phyloP scores from a whole-genome alignment of 768 basidiomycete species.

The Boletus patriciae region DNA sequence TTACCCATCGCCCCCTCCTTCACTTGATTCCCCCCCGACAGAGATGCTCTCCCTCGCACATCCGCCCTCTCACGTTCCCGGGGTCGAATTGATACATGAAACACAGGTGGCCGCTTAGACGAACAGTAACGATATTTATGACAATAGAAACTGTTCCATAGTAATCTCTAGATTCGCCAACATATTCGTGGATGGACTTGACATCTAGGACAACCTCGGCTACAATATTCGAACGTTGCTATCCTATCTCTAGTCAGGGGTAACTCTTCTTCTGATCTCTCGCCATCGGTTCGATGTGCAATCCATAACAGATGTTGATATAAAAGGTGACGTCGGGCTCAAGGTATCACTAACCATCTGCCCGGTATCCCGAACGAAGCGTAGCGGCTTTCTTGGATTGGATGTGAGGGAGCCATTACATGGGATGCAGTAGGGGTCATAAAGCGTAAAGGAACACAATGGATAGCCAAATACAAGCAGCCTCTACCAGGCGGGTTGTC shows the following conservation, averaged over 20 bases:
- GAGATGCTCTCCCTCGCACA: conserved; percentile 17
- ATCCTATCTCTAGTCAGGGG: no score
- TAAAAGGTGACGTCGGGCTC: not conserved
- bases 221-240: not conserved
- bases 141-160: conserved; percentile 7
- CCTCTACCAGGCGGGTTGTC: not conserved
- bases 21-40: conserved; percentile 26
- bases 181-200: not conserved
- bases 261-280: not conserved
- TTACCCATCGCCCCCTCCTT: conserved; percentile 52
- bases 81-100: conserved; percentile 9
- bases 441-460: conserved; percentile 10
- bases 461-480: conserved; percentile 13
- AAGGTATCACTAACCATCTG: no score
- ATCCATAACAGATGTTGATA: not conserved
- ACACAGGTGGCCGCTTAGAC: conserved; percentile 19
- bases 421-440: conserved; percentile 19
- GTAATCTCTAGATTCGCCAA: not conserved
- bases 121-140: conserved; percentile 27
- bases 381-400: conserved; percentile 10
- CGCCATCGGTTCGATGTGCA: not conserved
- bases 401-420: conserved; percentile 20
- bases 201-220: not conserved
- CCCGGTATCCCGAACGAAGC: not conserved
- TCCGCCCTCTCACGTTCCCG: conserved; percentile 1